Conservation (phyloP, 345 rosid species). For the Pelargonium nanum region DNA sequence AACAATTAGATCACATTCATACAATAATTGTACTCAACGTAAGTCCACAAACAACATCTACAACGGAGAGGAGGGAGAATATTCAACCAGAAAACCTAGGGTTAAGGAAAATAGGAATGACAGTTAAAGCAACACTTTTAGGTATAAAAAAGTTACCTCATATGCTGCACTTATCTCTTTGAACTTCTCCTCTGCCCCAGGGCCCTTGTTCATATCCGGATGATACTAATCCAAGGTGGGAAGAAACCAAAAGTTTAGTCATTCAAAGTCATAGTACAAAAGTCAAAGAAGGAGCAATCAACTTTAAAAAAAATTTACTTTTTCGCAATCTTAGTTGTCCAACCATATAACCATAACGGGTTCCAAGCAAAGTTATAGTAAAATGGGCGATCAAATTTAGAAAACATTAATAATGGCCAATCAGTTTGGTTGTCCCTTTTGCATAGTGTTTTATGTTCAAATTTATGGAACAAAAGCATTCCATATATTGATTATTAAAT, state of each 20-base stretch:
- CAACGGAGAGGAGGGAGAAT: neutral
- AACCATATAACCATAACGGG: neutral
- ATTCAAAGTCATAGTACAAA: neutral
- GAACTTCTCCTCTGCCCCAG: slow-evolving; percentile 88
- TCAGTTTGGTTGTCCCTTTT: too few relatives aligned
- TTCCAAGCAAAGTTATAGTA: too few relatives aligned
- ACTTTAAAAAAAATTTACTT: neutral
- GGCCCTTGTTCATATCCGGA: slow-evolving; percentile 71
- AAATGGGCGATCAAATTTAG: neutral
- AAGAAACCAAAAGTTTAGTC: slow-evolving; percentile 5
- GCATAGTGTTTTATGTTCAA: too few relatives aligned
- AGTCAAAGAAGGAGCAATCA: neutral
- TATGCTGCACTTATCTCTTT: slow-evolving; percentile 95
- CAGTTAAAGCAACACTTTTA: neutral
- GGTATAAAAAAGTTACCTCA: slow-evolving; percentile 44
- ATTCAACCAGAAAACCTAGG: neutral
- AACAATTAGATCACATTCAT: neutral
- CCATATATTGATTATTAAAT: too few relatives aligned
- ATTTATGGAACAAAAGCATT: too few relatives aligned
- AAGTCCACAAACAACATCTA: neutral
- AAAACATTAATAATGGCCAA: neutral
- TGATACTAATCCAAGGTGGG: slow-evolving; percentile 53
- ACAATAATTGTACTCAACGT: neutral
- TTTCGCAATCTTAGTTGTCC: neutral
- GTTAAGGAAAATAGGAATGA: neutral